These are phyloP conservation scores for Xylariaceae sp. DNA, from an alignment of 2,329 filamentous ascomycete species.

Conservation along the genomic window DNA sequence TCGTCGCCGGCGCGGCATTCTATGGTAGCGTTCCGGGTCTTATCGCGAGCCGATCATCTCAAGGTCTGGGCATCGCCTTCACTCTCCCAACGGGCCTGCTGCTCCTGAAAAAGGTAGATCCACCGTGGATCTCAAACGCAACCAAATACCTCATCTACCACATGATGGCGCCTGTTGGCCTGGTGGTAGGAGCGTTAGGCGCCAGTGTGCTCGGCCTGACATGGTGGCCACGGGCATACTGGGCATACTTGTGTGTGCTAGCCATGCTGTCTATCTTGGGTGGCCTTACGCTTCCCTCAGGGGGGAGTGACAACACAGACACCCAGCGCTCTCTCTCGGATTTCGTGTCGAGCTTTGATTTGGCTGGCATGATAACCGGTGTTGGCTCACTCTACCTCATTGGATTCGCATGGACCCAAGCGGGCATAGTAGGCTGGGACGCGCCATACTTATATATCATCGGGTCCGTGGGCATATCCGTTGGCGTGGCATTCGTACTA, in stretches of 20 bases:
- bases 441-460: constrained; percentile 50
- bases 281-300: constrained; percentile 32
- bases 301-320: constrained; percentile 18
- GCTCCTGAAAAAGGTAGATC: constrained; percentile 53
- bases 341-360: constrained; percentile 32
- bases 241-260: constrained; percentile 35
- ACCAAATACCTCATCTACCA: constrained; percentile 53
- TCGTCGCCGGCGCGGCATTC: constrained; percentile 41
- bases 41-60: constrained; percentile 47
- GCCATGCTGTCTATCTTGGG: constrained; percentile 30
- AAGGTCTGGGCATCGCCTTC: constrained; percentile 58
- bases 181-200: constrained; percentile 37
- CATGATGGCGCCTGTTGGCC: constrained; percentile 42
- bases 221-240: constrained; percentile 47
- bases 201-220: constrained; percentile 36
- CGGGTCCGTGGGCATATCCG: constrained; percentile 51
- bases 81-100: constrained; percentile 59
- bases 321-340: too few species aligned
- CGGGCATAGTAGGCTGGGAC: constrained; percentile 53
- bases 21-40: constrained; percentile 36
- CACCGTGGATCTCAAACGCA: constrained; percentile 51
- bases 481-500: constrained; percentile 51
- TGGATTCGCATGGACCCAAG: constrained; percentile 65
- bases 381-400: constrained; percentile 54
- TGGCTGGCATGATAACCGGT: constrained; percentile 39